Evolutionary conservation across 805 yeast genomes (phyloP).

Genomic region (Kuraishia hungarica): DNA sequence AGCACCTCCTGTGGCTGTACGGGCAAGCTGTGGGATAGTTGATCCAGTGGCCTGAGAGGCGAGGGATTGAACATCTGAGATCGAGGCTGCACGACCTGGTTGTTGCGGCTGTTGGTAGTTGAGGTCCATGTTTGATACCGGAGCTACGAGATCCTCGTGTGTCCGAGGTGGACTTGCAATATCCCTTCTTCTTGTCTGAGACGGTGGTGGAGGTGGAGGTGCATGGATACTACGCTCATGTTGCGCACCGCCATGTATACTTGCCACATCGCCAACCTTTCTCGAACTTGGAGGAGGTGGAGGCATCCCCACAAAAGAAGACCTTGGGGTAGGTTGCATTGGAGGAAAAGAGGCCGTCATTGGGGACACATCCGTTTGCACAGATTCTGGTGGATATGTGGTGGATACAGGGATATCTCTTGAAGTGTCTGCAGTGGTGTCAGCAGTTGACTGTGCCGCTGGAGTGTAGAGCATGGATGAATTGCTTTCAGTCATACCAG

Average conservation of each 20-base stretch:
- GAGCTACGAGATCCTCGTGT: neutral
- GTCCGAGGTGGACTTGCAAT: neutral
- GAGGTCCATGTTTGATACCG: neutral
- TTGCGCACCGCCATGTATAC: conserved; percentile 17
- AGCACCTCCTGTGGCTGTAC: conserved; percentile 24
- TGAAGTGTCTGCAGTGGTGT: neutral
- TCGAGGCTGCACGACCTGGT: neutral
- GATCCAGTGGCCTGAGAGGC: conserved; percentile 38
- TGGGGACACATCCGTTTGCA: neutral
- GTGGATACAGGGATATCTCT: neutral
- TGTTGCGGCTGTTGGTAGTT: neutral
- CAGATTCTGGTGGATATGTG: conserved; percentile 2
- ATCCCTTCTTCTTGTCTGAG: conserved; percentile 9
- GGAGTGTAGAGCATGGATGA: neutral
- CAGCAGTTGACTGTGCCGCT: neutral
- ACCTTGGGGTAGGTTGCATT: conserved; percentile 22
- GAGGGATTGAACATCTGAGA: conserved; percentile 9
- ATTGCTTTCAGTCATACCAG: neutral
- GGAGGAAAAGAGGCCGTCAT: conserved; percentile 12
- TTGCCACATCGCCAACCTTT: conserved; percentile 10
- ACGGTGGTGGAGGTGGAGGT: conserved; percentile 18
- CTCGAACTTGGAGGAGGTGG: conserved; percentile 22
- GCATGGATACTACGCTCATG: conserved; percentile 1
- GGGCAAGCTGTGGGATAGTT: conserved; percentile 18
- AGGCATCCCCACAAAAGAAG: conserved; percentile 10